These are phyloP conservation scores for Psidium guajava DNA, from an alignment of 345 rosid species.

Conservation along the genomic window DNA sequence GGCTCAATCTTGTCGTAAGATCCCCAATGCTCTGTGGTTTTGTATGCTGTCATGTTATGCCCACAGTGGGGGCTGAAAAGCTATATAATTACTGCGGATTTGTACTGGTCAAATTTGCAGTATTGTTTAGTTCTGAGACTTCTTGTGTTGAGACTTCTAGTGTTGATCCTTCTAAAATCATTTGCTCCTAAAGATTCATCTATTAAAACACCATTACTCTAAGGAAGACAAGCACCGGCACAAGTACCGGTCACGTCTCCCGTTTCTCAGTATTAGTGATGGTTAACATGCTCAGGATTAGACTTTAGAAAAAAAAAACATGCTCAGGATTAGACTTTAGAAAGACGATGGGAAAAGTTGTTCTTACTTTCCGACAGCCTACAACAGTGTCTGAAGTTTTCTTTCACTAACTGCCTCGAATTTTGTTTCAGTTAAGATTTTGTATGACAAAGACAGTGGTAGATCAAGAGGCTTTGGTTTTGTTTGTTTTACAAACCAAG, in stretches of 20 bases:
- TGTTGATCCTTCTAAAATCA: background rate
- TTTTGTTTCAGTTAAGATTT: constrained; percentile 44
- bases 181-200: background rate
- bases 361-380: background rate
- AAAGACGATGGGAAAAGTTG: background rate
- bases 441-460: constrained; percentile 66
- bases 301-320: background rate
- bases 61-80: background rate
- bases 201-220: background rate
- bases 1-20: background rate
- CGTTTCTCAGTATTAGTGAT: background rate
- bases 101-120: background rate
- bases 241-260: background rate
- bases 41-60: background rate
- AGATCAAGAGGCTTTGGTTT: constrained; percentile 92
- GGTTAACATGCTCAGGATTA: background rate
- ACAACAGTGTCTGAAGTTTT: background rate
- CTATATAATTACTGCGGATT: background rate
- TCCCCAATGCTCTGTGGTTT: background rate
- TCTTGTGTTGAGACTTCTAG: background rate
- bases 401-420: background rate
- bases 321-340: background rate
- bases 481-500: constrained; percentile 52
- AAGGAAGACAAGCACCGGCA: background rate
- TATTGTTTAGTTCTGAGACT: background rate